These are phyloP conservation scores for Rhodotorula sp. DNA, from an alignment of 1,284 basidiomycete genomes.

Conservation along the genomic window DNA sequence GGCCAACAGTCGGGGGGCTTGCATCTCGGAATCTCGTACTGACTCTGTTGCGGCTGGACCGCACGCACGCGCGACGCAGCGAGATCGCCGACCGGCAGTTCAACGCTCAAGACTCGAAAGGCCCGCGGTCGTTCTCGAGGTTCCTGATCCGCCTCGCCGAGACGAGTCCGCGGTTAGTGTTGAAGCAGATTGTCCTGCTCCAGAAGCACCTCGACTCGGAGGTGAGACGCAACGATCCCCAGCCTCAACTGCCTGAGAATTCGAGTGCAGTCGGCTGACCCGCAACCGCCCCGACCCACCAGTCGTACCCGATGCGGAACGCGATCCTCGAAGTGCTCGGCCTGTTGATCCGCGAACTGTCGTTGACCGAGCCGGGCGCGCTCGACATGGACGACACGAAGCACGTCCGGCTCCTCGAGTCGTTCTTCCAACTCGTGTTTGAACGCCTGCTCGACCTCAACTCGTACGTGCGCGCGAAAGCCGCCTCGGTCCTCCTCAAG, in stretches of 20 bases:
- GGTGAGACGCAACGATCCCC: slow-evolving; percentile 53
- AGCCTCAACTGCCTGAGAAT: too few relatives aligned
- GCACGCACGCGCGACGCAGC: slow-evolving; percentile 47
- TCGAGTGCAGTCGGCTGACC: too few relatives aligned
- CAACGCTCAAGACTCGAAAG: slow-evolving; percentile 78
- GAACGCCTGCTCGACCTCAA: slow-evolving; percentile 86
- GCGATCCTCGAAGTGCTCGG: slow-evolving; percentile 85
- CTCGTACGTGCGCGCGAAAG: slow-evolving; percentile 87
- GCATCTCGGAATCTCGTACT: not conserved
- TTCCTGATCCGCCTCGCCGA: slow-evolving; percentile 85
- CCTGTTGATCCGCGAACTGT: slow-evolving; percentile 73
- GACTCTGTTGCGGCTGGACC: not conserved
- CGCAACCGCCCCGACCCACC: not conserved
- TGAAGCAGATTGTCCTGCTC: slow-evolving; percentile 86
- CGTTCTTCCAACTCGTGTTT: slow-evolving; percentile 78
- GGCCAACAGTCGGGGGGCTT: too few relatives aligned
- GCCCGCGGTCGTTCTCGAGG: slow-evolving; percentile 77
- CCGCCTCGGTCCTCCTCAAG: slow-evolving; percentile 72
- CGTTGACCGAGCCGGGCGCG: slow-evolving; percentile 45
- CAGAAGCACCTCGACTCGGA: slow-evolving; percentile 88
- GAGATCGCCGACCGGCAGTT: slow-evolving; percentile 80
- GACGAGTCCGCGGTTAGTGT: slow-evolving; percentile 74
- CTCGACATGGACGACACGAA: slow-evolving; percentile 57
- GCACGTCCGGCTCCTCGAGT: slow-evolving; percentile 76
- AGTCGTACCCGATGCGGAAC: slow-evolving; percentile 96